phyloP scores from a whole-genome alignment of 192 early-diverging fungal genomes.

The Coemansia sp. region DNA sequence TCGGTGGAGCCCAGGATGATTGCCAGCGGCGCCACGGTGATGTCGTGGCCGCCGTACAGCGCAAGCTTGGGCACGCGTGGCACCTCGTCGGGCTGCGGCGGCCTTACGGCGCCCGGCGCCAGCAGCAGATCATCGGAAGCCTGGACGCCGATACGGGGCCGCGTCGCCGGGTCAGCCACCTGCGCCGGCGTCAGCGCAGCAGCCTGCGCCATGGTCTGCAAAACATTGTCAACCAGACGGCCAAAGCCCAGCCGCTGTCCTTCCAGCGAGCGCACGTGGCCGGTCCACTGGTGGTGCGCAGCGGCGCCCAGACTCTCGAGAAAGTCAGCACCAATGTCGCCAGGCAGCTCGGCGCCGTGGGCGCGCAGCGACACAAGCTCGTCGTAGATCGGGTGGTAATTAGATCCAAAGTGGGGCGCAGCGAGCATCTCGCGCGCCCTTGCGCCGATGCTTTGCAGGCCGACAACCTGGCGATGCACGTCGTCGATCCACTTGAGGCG shows the following conservation, averaged over 20 bases:
- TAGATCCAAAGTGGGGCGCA: slow-evolving; percentile 18
- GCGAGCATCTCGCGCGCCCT: slow-evolving; percentile 11
- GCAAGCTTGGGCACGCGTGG: slow-evolving; percentile 31
- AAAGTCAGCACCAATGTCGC: slow-evolving; percentile 11
- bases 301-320: slow-evolving; percentile 21
- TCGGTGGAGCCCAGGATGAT: slow-evolving; percentile 19
- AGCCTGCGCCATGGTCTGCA: slow-evolving; percentile 30
- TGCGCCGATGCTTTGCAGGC: slow-evolving; percentile 26
- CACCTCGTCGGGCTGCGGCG: slow-evolving; percentile 1
- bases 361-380: slow-evolving; percentile 30
- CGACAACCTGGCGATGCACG: slow-evolving; percentile 24
- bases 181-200: not conserved
- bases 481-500: slow-evolving; percentile 30
- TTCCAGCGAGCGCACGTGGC: not conserved
- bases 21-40: slow-evolving; percentile 25
- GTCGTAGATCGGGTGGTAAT: slow-evolving; percentile 39
- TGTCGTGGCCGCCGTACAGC: slow-evolving; percentile 34
- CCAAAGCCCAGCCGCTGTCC: slow-evolving; percentile 41
- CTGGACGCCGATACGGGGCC: slow-evolving; percentile 19
- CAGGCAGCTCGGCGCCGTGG: slow-evolving; percentile 33
- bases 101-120: slow-evolving; percentile 16
- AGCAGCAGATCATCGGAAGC: slow-evolving; percentile 15
- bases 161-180: not conserved
- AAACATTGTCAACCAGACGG: slow-evolving; percentile 22
- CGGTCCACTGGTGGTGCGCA: slow-evolving; percentile 31